Conservation (phyloP, 139 green algal species). For the Chlamydomonas schloesseri region DNA sequence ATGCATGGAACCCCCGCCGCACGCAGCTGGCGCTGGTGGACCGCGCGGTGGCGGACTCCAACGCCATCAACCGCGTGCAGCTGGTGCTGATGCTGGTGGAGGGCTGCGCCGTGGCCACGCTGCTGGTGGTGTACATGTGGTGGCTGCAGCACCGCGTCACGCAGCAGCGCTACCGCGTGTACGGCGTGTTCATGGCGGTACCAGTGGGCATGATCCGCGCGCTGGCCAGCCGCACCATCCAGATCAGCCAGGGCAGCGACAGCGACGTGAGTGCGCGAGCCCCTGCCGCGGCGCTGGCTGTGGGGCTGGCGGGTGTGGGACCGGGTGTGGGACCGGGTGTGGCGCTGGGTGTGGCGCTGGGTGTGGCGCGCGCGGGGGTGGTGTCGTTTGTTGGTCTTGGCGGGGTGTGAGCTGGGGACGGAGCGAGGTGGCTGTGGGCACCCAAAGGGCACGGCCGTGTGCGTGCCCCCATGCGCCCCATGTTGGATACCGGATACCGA, state of each 20-base stretch:
- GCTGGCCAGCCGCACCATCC: constrained; percentile 20
- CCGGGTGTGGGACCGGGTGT: too few species aligned
- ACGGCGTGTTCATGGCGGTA: constrained; percentile 33
- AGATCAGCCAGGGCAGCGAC: constrained; percentile 30
- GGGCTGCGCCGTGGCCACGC: constrained; percentile 33
- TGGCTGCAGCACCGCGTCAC: constrained; percentile 42
- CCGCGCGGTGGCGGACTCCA: neutral
- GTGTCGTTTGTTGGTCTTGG: too few species aligned
- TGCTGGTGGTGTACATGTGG: constrained; percentile 42
- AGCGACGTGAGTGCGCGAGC: constrained; percentile 4
- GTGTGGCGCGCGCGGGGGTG: too few species aligned
- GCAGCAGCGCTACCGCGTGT: constrained; percentile 39
- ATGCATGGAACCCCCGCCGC: too few species aligned
- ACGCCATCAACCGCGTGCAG: constrained; percentile 39
- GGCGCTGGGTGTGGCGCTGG: too few species aligned
- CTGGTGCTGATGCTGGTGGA: constrained; percentile 35
- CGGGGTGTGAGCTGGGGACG: too few species aligned
- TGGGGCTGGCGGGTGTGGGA: neutral
- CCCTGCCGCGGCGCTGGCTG: neutral
- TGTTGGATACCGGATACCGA: too few species aligned
- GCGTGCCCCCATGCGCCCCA: too few species aligned
- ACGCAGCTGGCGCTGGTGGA: constrained; percentile 32
- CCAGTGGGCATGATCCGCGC: constrained; percentile 44
- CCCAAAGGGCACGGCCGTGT: too few species aligned
- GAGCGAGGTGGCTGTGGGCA: too few species aligned